phyloP scores from a whole-genome alignment of 2,329 filamentous ascomycete species.

The Lecanoromycetidae sp. region DNA sequence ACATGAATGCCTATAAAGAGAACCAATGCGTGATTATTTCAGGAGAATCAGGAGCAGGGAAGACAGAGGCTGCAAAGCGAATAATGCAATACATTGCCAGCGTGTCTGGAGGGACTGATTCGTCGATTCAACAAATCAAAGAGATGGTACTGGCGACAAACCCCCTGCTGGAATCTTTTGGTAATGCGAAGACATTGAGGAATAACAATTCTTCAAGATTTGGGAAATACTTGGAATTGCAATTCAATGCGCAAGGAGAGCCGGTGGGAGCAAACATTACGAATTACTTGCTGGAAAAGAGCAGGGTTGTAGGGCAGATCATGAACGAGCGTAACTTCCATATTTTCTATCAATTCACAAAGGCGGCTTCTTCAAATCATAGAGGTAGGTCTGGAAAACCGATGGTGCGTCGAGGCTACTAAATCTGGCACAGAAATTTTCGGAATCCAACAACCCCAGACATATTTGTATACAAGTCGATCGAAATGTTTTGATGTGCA shows the following conservation, averaged over 20 bases:
- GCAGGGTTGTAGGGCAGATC: conserved; percentile 89
- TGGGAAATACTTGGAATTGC: conserved; percentile 94
- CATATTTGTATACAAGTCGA: conserved; percentile 84
- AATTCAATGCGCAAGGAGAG: conserved; percentile 86
- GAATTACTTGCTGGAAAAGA: conserved; percentile 94
- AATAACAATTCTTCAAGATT: conserved; percentile 99
- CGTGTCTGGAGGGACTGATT: conserved; percentile 73
- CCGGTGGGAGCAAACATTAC: conserved; percentile 95
- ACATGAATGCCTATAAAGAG: conserved; percentile 99
- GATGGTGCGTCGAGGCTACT: not conserved
- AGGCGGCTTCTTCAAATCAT: conserved; percentile 79
- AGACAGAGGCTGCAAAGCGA: conserved; percentile 95
- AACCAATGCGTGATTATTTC: conserved; percentile 99
- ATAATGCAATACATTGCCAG: conserved; percentile 99
- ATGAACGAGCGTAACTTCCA: conserved; percentile 95
- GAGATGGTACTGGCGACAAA: conserved; percentile 99
- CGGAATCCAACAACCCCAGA: conserved; percentile 81
- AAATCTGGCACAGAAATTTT: conserved; percentile 49
- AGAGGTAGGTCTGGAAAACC: conserved; percentile 36
- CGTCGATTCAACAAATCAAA: conserved; percentile 91
- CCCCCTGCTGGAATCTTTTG: conserved; percentile 90
- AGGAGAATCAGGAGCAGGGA: conserved; percentile 93
- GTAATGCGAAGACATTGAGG: conserved; percentile 91
- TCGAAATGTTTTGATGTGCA: conserved; percentile 92
- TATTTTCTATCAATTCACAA: conserved; percentile 98